These are phyloP conservation scores for Passiflora organensis DNA, from an alignment of 345 rosid genomes.

Conservation along the genomic window DNA sequence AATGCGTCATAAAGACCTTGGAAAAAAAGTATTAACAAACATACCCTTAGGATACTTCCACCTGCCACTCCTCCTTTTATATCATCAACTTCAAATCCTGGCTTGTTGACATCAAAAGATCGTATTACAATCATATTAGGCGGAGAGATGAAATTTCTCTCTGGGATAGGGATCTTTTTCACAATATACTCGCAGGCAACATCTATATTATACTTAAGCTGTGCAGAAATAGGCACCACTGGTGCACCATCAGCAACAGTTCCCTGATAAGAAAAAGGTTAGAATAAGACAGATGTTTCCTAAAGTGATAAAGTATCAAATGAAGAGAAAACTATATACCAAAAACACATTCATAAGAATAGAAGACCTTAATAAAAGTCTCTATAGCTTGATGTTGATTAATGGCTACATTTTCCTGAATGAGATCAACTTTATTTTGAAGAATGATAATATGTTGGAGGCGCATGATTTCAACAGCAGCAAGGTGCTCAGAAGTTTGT, in stretches of 20 bases:
- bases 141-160: conserved; percentile 78
- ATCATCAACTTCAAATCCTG: conserved; percentile 89
- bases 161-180: conserved; percentile 94
- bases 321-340: neutral
- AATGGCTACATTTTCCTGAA: conserved; percentile 87
- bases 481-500: conserved; percentile 96
- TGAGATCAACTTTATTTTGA: conserved; percentile 92
- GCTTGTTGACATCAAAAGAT: conserved; percentile 94
- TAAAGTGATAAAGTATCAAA: too few species aligned
- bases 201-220: conserved; percentile 84
- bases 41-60: conserved; percentile 90
- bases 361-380: conserved; percentile 70
- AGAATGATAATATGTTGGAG: conserved; percentile 87
- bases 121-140: conserved; percentile 95
- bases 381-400: conserved; percentile 88
- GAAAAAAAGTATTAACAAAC: conserved; percentile 2
- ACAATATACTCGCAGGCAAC: conserved; percentile 92
- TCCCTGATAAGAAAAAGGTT: conserved; percentile 42
- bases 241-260: conserved; percentile 93
- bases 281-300: too few species aligned
- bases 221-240: conserved; percentile 94
- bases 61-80: conserved; percentile 98
- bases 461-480: conserved; percentile 95
- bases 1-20: too few species aligned
- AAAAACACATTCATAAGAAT: neutral